Percentiles rank a stretch among this genome's conserved stretches.
Conservation (phyloP, 177 flowering plant species). For the Tripterygium wilfordii region DNA sequence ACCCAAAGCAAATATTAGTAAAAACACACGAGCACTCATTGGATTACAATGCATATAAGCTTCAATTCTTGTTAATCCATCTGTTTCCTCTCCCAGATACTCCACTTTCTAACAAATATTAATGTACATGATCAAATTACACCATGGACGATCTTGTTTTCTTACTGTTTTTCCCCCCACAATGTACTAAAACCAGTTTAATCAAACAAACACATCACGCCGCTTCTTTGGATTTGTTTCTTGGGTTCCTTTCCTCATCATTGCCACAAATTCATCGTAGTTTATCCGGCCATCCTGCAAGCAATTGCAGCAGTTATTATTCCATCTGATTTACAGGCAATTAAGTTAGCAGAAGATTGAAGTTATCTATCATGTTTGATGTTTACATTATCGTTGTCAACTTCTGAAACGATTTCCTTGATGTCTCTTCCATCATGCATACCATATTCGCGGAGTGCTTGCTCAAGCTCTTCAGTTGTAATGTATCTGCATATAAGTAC, state of each 20-base stretch:
- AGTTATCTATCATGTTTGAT: background rate
- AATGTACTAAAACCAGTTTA: too few relatives aligned
- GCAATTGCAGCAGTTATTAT: too few relatives aligned
- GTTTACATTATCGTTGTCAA: constrained; percentile 82
- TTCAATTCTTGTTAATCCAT: too few relatives aligned
- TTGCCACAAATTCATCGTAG: constrained; percentile 77
- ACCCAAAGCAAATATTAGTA: too few relatives aligned
- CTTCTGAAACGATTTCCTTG: constrained; percentile 78
- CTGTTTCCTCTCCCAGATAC: too few relatives aligned
- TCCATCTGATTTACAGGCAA: too few relatives aligned
- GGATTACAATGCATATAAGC: too few relatives aligned
- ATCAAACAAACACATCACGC: constrained; percentile 35
- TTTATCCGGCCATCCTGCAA: constrained; percentile 79
- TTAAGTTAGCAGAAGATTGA: background rate
- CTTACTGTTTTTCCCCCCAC: too few relatives aligned
- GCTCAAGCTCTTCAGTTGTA: constrained; percentile 86
- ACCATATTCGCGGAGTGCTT: constrained; percentile 81
- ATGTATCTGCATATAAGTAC: constrained; percentile 52
- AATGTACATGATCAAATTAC: too few relatives aligned
- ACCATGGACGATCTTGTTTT: too few relatives aligned
- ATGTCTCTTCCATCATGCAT: constrained; percentile 85
- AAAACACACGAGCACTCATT: too few relatives aligned
- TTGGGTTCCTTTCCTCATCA: constrained; percentile 83
- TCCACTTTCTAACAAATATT: too few relatives aligned
- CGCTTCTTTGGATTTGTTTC: constrained; percentile 63